Evolutionary conservation across 2,329 filamentous ascomycete genomes (phyloP).

Genomic region (Zymoseptoria passerinii): DNA sequence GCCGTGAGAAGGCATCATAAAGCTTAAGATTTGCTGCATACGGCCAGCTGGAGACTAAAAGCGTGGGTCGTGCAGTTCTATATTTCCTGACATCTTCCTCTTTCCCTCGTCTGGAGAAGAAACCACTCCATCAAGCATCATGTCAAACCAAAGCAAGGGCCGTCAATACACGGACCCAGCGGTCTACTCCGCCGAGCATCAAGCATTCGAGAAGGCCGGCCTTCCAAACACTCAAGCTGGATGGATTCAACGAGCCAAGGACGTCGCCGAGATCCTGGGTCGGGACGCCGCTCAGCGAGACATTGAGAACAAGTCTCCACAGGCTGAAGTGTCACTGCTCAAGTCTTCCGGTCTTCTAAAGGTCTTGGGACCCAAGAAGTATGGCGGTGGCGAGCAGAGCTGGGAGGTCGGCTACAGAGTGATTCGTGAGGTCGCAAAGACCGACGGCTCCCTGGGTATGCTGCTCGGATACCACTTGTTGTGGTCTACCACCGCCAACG

Average conservation of each 20-base stretch:
- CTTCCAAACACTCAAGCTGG: constrained; percentile 35
- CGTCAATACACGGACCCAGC: constrained; percentile 21
- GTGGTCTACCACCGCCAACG: constrained; percentile 53
- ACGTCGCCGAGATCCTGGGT: constrained; percentile 43
- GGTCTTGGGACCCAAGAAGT: constrained; percentile 42
- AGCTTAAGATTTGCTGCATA: background rate
- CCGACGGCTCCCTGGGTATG: constrained; percentile 58
- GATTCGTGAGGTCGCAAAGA: constrained; percentile 56
- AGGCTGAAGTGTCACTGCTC: constrained; percentile 44
- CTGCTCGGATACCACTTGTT: constrained; percentile 57
- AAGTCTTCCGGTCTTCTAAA: constrained; percentile 46
- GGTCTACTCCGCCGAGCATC: constrained; percentile 20
- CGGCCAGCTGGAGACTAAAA: background rate
- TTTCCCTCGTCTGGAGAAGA: background rate
- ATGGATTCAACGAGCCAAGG: constrained; percentile 44
- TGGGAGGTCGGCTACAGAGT: constrained; percentile 51
- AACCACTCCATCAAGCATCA: background rate
- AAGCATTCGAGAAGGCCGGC: constrained; percentile 16
- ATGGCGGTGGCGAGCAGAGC: constrained; percentile 45
- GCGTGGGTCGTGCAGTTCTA: background rate
- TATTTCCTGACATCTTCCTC: background rate
- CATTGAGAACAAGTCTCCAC: constrained; percentile 45
- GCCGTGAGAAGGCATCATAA: background rate
- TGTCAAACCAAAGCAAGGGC: constrained; percentile 6
- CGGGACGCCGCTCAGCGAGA: constrained; percentile 43